A percentile compares a stretch with the other conserved stretches of the same genome.
Conservation (phyloP, 2,329 filamentous ascomycete genomes). For the Phaeosphaeria sp. region DNA sequence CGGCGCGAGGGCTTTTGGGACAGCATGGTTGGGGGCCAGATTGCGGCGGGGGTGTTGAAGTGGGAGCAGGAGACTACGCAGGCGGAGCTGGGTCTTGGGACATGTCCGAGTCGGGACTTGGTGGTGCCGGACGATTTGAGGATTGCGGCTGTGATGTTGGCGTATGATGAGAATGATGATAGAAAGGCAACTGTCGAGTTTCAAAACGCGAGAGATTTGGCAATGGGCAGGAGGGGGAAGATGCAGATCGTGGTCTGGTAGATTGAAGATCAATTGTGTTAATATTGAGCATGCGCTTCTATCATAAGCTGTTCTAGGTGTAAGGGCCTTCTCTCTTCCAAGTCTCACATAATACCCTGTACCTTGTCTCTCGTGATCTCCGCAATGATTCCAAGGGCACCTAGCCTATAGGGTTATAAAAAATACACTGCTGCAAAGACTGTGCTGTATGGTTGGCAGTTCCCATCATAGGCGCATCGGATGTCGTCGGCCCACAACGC, state of each 20-base stretch:
- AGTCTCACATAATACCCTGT: too few relatives aligned
- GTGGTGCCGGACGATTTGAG: constrained; percentile 30
- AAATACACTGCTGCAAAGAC: too few relatives aligned
- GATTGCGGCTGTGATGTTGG: constrained; percentile 25
- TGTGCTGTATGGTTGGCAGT: too few relatives aligned
- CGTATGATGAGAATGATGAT: constrained; percentile 22
- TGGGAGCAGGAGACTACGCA: constrained; percentile 35
- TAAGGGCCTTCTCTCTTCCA: too few relatives aligned
- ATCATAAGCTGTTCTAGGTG: too few relatives aligned
- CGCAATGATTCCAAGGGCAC: too few relatives aligned
- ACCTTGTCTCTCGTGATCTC: too few relatives aligned
- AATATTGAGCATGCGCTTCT: too few relatives aligned
- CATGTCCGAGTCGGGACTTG: constrained; percentile 9
- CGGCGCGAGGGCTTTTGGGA: constrained; percentile 59
- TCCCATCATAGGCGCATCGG: too few relatives aligned
- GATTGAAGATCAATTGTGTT: too few relatives aligned
- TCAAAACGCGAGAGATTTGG: constrained; percentile 23
- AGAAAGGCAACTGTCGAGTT: constrained; percentile 26
- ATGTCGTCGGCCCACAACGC: too few relatives aligned
- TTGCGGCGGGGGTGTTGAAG: constrained; percentile 32
- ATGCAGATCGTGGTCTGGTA: constrained; percentile 2
- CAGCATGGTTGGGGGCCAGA: constrained; percentile 66
- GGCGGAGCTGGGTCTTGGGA: constrained; percentile 12
- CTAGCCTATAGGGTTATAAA: too few relatives aligned
- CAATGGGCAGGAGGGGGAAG: constrained; percentile 18